Conservation (phyloP, 371 early-diverging fungal genomes). For the Mucor circinelloides region DNA sequence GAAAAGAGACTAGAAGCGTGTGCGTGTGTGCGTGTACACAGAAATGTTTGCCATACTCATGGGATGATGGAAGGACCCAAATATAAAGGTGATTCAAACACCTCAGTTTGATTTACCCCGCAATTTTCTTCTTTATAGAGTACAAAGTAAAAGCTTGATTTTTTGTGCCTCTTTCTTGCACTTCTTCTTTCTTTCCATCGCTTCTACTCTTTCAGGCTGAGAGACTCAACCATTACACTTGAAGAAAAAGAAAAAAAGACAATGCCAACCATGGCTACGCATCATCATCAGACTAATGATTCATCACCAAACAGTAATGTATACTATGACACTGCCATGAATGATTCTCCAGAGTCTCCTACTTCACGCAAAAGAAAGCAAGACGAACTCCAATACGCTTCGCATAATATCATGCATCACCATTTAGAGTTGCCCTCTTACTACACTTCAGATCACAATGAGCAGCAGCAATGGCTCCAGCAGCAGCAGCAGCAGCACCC, state of each 20-base stretch:
- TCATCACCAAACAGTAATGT: background rate
- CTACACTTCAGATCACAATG: background rate
- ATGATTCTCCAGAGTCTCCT: slow-evolving; percentile 13
- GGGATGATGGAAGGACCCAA: slow-evolving; percentile 1
- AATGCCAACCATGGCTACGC: slow-evolving; percentile 18
- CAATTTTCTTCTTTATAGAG: slow-evolving; percentile 9
- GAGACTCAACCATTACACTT: background rate
- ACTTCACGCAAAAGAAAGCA: slow-evolving; percentile 6
- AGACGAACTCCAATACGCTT: background rate
- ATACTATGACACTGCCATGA: slow-evolving; percentile 6
- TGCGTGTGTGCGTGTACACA: background rate
- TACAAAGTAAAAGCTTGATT: slow-evolving; percentile 2
- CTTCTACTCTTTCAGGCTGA: background rate
- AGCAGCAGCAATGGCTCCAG: background rate
- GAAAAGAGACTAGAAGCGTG: background rate
- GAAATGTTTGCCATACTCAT: slow-evolving; percentile 15
- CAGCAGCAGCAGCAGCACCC: background rate
- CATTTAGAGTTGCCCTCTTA: background rate
- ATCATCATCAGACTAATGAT: slow-evolving; percentile 9
- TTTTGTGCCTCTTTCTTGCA: slow-evolving; percentile 5
- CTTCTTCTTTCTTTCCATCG: background rate
- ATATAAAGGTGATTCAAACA: slow-evolving; percentile 1
- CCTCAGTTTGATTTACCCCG: slow-evolving; percentile 22
- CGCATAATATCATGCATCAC: background rate
- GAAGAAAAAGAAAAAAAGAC: background rate